phyloP scores from a whole-genome alignment of 352 stramenopile species.

The Globisporangium ultimum region DNA sequence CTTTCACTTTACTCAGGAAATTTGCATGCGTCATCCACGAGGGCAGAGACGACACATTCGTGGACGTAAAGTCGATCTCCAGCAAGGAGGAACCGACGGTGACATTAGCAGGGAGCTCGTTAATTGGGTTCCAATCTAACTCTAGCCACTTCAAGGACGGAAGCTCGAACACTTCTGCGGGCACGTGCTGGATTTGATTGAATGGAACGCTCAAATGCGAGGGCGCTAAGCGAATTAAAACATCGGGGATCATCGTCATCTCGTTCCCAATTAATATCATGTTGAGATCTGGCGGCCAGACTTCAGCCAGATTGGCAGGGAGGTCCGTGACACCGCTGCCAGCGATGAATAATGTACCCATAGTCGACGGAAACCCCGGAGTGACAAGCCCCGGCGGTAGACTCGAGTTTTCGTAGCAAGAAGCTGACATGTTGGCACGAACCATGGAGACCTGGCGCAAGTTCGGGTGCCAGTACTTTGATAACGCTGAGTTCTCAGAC shows the following conservation, averaged over 20 bases:
- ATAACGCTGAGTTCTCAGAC: no score
- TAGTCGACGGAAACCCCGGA: constrained; percentile 3
- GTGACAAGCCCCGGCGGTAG: constrained; percentile 7
- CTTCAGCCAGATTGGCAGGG: constrained; percentile 15
- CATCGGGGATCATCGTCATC: constrained; percentile 1
- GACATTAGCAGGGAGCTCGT: not conserved
- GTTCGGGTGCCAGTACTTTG: no score
- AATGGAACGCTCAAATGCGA: not conserved
- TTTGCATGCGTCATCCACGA: constrained; percentile 2
- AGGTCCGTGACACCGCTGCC: constrained; percentile 2
- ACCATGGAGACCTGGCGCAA: no score
- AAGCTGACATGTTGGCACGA: no score
- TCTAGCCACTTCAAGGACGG: constrained; percentile 8
- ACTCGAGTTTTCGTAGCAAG: no score
- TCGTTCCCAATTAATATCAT: not conserved
- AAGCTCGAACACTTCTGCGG: constrained; percentile 4
- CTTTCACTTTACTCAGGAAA: not conserved
- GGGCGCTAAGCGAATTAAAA: constrained; percentile 1
- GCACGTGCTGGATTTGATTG: not conserved
- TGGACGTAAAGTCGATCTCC: constrained; percentile 6
- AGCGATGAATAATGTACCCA: not conserved
- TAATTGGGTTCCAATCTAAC: constrained; percentile 2
- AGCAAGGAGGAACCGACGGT: not conserved
- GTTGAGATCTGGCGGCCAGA: constrained; percentile 4
- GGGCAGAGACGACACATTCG: constrained; percentile 10